Percentiles rank a stretch among this genome's conserved stretches.
Evolutionary conservation across 202 grass and related monocot species (phyloP).

Genomic region (Carex arenaria): DNA sequence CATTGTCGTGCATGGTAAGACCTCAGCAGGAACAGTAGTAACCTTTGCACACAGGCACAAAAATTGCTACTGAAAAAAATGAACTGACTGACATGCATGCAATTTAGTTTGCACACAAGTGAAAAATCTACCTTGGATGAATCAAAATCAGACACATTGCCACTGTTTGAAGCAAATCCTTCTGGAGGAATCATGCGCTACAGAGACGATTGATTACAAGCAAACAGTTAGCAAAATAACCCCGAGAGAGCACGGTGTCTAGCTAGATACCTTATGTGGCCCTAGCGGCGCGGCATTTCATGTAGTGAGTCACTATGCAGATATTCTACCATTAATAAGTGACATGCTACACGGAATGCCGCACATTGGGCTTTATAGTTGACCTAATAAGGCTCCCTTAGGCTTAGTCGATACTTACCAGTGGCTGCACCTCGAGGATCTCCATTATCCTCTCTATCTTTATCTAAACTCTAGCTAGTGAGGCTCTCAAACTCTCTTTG

Average conservation of each 20-base stretch:
- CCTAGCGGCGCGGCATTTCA: not conserved
- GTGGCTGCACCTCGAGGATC: not conserved
- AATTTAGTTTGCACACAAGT: not conserved
- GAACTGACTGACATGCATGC: not conserved
- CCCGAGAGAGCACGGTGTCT: not conserved
- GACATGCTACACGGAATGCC: not conserved
- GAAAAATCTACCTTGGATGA: conserved; percentile 10
- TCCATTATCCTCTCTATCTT: not conserved
- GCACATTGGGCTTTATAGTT: not conserved
- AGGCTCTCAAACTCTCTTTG: not conserved
- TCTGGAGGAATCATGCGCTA: not conserved
- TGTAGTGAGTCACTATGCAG: not conserved
- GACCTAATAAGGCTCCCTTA: not conserved
- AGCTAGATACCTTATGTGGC: not conserved
- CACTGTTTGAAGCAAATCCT: not conserved
- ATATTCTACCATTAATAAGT: not conserved
- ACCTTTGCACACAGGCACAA: not conserved
- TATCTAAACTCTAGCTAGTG: not conserved
- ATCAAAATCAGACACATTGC: not conserved
- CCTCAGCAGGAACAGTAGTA: not conserved
- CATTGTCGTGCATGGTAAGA: not conserved
- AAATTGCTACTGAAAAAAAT: not conserved
- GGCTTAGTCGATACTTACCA: not conserved
- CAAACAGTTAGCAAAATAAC: not conserved
- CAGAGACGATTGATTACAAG: not conserved